These are phyloP conservation scores for Malassezia dermatis DNA, from an alignment of 1,284 basidiomycete species.

Conservation along the genomic window DNA sequence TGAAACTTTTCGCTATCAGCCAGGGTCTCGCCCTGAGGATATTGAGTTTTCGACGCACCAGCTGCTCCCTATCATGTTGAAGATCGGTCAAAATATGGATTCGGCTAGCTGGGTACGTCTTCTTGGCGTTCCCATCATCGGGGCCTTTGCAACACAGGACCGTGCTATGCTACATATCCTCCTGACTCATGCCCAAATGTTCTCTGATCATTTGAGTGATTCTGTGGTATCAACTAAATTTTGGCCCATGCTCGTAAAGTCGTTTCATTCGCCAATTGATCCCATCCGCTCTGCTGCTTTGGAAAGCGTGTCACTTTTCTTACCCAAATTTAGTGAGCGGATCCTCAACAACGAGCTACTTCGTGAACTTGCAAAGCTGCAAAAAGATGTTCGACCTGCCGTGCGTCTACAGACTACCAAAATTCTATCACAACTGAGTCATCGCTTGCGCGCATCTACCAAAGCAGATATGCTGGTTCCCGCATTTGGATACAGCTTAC, in stretches of 20 bases:
- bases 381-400: slow-evolving; percentile 80
- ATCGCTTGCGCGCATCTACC: slow-evolving; percentile 71
- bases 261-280: slow-evolving; percentile 85
- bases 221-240: slow-evolving; percentile 74
- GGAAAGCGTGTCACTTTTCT: slow-evolving; percentile 71
- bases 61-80: slow-evolving; percentile 37
- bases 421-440: slow-evolving; percentile 79
- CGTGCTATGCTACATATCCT: slow-evolving; percentile 86
- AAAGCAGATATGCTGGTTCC: slow-evolving; percentile 85
- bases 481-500: slow-evolving; percentile 79
- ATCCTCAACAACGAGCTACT: slow-evolving; percentile 94
- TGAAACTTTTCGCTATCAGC: slow-evolving; percentile 53
- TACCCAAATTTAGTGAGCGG: slow-evolving; percentile 71
- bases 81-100: slow-evolving; percentile 27
- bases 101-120: slow-evolving; percentile 27
- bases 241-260: slow-evolving; percentile 89
- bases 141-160: slow-evolving; percentile 52
- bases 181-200: slow-evolving; percentile 72
- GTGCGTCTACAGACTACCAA: slow-evolving; percentile 98
- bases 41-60: slow-evolving; percentile 14
- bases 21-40: slow-evolving; percentile 1
- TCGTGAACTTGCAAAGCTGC: slow-evolving; percentile 80
- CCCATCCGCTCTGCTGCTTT: slow-evolving; percentile 89
- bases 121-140: slow-evolving; percentile 30
- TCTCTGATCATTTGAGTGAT: slow-evolving; percentile 74